Base-by-base conservation (phyloP, 2,329 filamentous ascomycete species). In the Penicillium freii region DNA sequence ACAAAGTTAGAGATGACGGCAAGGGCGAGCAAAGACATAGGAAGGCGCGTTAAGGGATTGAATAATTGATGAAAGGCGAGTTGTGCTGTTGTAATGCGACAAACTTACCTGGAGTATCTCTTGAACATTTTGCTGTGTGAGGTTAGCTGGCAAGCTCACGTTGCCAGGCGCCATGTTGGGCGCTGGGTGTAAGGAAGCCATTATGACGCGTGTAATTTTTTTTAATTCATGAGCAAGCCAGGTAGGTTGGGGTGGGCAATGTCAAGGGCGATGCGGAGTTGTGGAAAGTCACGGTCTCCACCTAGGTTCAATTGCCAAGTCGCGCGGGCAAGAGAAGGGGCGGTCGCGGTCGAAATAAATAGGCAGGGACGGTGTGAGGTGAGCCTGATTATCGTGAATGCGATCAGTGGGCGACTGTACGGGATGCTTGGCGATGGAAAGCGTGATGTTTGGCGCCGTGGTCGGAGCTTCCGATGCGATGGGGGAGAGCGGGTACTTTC, bases 141-240 rank as follows among this genome's bases (percentile, higher is more conserved):
- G 81, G 73, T 87, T 87, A 36, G 82, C 78, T 54, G 87, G 82
- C 73, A 92, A 80, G 60, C 81, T 80, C 46, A 78, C 81, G 67
- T 84, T 85, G 62, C 84, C 83, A 72, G 87, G 83, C 75, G 88
- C 85, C 75, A 89, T 84, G 68, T 84, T 84, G 62, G 87, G 85
- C 63, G 86, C 82, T 69, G 85, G 78, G 78, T 94, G 90, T 70
- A 92, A 86, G 62, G 90, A 92, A 74, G 91, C 87, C 91, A 95
- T 95, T 70, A 59, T 82, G 76, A 64, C 66, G 63, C 63, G 65
- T 62, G 66, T 65, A 33, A 45, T 61, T 62, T 60, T 42, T 42
- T 54, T 68, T 57, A 69, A 66, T 68, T 70, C 72, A 73, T 72
- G 68, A 59, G 66, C 68, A 50, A 52, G 51, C 54, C 56, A 36